Evolutionary conservation across 2,329 filamentous ascomycete genomes (phyloP), one percentile per base, ranked within the genome.

Genomic region (Aurifilum marmelostoma): DNA sequence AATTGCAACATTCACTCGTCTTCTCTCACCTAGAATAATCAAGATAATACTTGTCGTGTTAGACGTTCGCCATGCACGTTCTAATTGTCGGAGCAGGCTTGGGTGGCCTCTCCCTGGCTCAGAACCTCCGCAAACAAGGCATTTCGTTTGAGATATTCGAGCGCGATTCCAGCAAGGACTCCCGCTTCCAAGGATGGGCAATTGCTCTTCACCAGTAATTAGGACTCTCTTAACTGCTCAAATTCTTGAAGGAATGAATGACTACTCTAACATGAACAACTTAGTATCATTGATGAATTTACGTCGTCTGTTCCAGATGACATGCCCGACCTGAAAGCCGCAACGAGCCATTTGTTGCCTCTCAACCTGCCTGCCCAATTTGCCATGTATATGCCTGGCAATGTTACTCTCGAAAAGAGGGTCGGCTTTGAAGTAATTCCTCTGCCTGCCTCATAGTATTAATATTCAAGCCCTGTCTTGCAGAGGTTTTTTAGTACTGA

Each of bases 131-230:
- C 21, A 73, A 71, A 47, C 69, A 73, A 29, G 58, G 64, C 9
- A 66, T 74, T 29, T 69, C 72, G 0, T 74, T 69, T 32, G 68
- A 73, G 43, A 68, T 73, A 24, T 74, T 71, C 34, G 73, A 74
- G 43, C 56, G 70, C 27, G 72, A 73, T n/a, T 24, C 63, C 2
- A 60, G 54, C 7, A 60, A 67, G 12, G n/a, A 63, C 24, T 67
- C 71, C 37, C 68, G 72, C 4, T 62, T 67, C 16, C 59, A 68
- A 60, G 72, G 73, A 37, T 74, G 73, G 73, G 72, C 71, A 1
- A 71, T 73, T 56, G 72, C 60, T 16, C 41, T 74, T 66, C 73
- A 74, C 56, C 50, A 66, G 73, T 74, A 32, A 21, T 47, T 47
- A 16, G 65, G 72, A 52, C 21, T 16, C 14, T 24, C 16, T 18